These are phyloP conservation scores for Pseudocercospora musae DNA, from an alignment of 2,329 filamentous ascomycete species.

Conservation along the genomic window DNA sequence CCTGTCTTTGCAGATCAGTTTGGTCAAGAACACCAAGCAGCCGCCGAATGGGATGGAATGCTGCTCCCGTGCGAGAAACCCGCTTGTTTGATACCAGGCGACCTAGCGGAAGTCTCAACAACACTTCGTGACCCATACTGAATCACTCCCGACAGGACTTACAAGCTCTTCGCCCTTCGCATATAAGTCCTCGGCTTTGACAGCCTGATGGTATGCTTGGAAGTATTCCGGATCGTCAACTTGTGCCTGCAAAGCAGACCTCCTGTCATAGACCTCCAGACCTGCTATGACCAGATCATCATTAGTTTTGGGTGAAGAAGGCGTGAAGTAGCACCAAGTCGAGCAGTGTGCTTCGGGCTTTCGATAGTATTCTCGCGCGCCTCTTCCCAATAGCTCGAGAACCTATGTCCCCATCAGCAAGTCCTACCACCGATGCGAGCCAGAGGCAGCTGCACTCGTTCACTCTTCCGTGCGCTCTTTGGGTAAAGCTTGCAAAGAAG, in stretches of 20 bases:
- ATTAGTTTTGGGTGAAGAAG: not conserved
- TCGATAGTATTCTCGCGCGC: slow-evolving; percentile 28
- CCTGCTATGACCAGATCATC: slow-evolving; percentile 21
- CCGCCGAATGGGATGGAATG: slow-evolving; percentile 11
- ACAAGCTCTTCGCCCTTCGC: slow-evolving; percentile 21
- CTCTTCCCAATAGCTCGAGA: slow-evolving; percentile 24
- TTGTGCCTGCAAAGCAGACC: slow-evolving; percentile 25
- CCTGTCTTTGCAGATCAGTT: slow-evolving; percentile 15
- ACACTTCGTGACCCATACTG: not conserved
- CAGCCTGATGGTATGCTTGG: slow-evolving; percentile 26
- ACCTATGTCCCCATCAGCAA: slow-evolving; percentile 14
- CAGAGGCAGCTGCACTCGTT: not conserved
- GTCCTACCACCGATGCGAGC: too few species aligned
- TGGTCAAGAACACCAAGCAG: slow-evolving; percentile 21
- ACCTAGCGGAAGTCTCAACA: slow-evolving; percentile 1
- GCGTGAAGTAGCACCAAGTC: slow-evolving; percentile 16
- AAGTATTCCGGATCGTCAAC: slow-evolving; percentile 29
- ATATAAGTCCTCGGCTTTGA: slow-evolving; percentile 22
- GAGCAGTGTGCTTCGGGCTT: slow-evolving; percentile 24
- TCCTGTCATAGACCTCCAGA: slow-evolving; percentile 29
- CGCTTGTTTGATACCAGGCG: slow-evolving; percentile 26
- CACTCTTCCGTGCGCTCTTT: not conserved
- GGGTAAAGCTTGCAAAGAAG: not conserved
- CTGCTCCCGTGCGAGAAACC: slow-evolving; percentile 22
- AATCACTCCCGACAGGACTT: not conserved